A percentile compares a stretch with the other conserved stretches of the same genome.
Evolutionary conservation across 75 land plant genomes (phyloP).

Genomic region (Chamaecyparis obtusa): DNA sequence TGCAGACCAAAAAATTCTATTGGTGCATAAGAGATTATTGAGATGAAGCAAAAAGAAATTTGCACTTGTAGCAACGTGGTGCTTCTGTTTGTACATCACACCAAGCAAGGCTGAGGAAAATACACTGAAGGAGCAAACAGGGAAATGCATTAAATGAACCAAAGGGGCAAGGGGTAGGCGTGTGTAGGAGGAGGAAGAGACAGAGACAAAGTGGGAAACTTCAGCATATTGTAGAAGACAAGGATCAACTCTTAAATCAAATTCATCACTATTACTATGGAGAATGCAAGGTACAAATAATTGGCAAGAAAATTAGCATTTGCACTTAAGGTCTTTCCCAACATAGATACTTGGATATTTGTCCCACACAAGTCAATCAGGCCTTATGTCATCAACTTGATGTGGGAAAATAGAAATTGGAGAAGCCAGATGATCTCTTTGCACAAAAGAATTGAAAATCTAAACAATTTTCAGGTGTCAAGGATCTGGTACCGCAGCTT

Average conservation of each 20-base stretch:
- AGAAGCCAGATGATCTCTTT: slow-evolving; percentile 15
- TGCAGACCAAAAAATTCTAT: slow-evolving; percentile 17
- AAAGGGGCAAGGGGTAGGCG: no score
- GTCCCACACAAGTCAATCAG: slow-evolving; percentile 21
- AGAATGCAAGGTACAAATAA: slow-evolving; percentile 17
- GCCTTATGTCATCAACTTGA: slow-evolving; percentile 19
- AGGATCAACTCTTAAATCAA: slow-evolving; percentile 11
- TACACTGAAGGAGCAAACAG: slow-evolving; percentile 8
- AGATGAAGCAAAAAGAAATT: slow-evolving; percentile 25
- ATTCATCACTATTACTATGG: not conserved
- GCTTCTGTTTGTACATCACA: slow-evolving; percentile 17
- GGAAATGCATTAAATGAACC: slow-evolving; percentile 11
- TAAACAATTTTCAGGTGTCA: slow-evolving; percentile 9
- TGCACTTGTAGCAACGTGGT: slow-evolving; percentile 29
- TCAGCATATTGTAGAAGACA: slow-evolving; percentile 19
- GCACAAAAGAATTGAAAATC: slow-evolving; percentile 8
- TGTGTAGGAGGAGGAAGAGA: not conserved
- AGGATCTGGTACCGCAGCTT: slow-evolving; percentile 16
- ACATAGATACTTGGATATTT: slow-evolving; percentile 5
- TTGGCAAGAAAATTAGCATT: slow-evolving; percentile 16
- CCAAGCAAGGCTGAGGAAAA: slow-evolving; percentile 27
- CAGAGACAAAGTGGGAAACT: slow-evolving; percentile 6
- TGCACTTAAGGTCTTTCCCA: slow-evolving; percentile 21
- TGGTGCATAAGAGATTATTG: slow-evolving; percentile 22
- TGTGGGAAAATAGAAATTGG: slow-evolving; percentile 10